Percentiles rank a stretch among this genome's conserved stretches.
phyloP scores from a whole-genome alignment of 768 basidiomycete genomes.

The Mycena haematopus region DNA sequence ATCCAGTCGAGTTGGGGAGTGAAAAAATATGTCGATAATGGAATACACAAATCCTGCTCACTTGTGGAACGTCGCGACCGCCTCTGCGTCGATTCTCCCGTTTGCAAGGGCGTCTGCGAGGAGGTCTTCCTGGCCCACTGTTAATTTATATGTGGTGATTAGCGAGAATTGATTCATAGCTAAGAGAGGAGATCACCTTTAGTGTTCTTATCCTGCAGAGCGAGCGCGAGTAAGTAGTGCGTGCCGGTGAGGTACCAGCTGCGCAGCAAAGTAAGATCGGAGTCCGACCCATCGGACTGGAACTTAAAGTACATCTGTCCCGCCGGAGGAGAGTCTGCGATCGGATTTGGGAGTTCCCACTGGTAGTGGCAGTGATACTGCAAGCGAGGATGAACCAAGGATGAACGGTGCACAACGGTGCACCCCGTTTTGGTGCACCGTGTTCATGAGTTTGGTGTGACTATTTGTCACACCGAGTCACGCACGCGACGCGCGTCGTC shows the following conservation, averaged over 20 bases:
- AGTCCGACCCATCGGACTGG: no score
- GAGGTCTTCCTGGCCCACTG: conserved; percentile 55
- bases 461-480: no score
- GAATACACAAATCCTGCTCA: conserved; percentile 40
- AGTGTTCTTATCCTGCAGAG: conserved; percentile 60
- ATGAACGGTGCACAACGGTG: no score
- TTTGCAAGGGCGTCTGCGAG: conserved; percentile 54
- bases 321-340: no score
- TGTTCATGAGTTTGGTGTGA: no score
- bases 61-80: conserved; percentile 61
- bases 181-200: conserved; percentile 37
- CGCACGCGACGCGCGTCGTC: no score
- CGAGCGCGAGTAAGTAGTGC: conserved; percentile 69
- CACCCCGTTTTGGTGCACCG: no score
- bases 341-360: no score
- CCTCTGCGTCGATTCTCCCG: conserved; percentile 55
- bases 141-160: not conserved
- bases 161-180: not conserved
- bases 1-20: conserved; percentile 45
- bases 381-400: no score
- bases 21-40: not conserved
- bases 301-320: conserved; percentile 66
- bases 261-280: conserved; percentile 60
- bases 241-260: conserved; percentile 70
- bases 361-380: no score